Percentiles rank a stretch among this genome's conserved stretches.
Evolutionary conservation across 2,329 filamentous ascomycete species (phyloP).

Genomic region (Colletotrichum salicis): DNA sequence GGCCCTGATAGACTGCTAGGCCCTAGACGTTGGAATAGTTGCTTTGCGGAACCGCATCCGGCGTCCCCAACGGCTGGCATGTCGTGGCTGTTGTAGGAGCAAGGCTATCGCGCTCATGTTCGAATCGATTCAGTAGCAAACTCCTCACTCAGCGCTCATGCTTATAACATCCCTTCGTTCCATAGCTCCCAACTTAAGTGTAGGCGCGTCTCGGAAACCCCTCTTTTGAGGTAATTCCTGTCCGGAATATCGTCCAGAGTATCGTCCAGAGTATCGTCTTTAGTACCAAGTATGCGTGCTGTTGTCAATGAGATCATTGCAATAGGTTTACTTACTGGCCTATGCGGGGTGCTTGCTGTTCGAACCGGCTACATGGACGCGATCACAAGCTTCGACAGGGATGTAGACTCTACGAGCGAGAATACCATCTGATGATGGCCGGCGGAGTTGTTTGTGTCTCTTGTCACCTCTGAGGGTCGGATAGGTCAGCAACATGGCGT

Average conservation of each 20-base stretch:
- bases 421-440: neutral
- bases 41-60: neutral
- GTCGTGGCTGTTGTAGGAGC: neutral
- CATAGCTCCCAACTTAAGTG: neutral
- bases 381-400: neutral
- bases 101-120: neutral
- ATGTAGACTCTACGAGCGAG: neutral
- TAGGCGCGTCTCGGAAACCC: neutral
- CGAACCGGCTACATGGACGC: too few relatives aligned
- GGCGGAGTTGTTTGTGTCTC: neutral
- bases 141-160: neutral
- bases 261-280: neutral
- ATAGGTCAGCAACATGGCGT: neutral
- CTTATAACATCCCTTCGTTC: conserved; percentile 1
- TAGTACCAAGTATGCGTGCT: neutral
- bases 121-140: neutral
- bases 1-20: neutral
- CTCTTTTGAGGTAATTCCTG: neutral
- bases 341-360: too few relatives aligned
- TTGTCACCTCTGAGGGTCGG: neutral
- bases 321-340: neutral
- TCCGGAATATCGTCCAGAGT: neutral
- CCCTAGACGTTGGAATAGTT: neutral
- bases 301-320: neutral
- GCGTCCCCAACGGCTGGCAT: neutral